Evolutionary conservation across 1,284 basidiomycete genomes (phyloP).

Genomic region (Anthracocystis panici-leucophaei): DNA sequence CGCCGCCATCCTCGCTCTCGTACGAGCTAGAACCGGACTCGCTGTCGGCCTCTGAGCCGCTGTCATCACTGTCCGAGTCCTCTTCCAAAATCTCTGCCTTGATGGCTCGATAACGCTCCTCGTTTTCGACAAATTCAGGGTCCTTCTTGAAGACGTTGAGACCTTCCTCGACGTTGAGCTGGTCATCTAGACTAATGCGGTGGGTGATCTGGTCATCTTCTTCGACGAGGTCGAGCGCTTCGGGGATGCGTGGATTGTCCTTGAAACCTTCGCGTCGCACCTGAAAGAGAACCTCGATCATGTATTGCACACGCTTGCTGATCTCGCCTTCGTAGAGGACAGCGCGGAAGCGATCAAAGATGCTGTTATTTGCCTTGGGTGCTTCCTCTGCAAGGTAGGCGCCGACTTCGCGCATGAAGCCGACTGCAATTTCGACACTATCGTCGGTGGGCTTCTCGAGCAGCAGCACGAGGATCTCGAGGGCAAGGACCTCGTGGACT

Average conservation of each 20-base stretch:
- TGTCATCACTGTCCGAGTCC: constrained; percentile 49
- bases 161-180: constrained; percentile 91
- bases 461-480: constrained; percentile 92
- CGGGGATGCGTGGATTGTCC: constrained; percentile 92
- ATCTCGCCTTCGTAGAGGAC: constrained; percentile 95
- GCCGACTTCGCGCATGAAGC: constrained; percentile 96
- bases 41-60: constrained; percentile 40
- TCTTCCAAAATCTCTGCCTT: constrained; percentile 90
- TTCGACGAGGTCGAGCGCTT: constrained; percentile 94
- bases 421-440: constrained; percentile 96
- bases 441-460: constrained; percentile 96
- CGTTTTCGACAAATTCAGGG: constrained; percentile 87
- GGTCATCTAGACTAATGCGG: constrained; percentile 88
- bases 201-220: constrained; percentile 95
- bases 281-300: constrained; percentile 85
- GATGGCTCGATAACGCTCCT: constrained; percentile 91
- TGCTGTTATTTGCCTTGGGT: constrained; percentile 90
- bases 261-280: constrained; percentile 98
- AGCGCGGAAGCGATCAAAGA: constrained; percentile 95
- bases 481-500: constrained; percentile 91
- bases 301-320: constrained; percentile 96
- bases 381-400: constrained; percentile 93
- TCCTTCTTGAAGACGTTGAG: constrained; percentile 97
- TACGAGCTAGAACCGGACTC: constrained; percentile 69
- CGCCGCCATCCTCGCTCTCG: constrained; percentile 75